phyloP scores from a whole-genome alignment of 2,329 filamentous ascomycete species.

The Trichoderma gracile region DNA sequence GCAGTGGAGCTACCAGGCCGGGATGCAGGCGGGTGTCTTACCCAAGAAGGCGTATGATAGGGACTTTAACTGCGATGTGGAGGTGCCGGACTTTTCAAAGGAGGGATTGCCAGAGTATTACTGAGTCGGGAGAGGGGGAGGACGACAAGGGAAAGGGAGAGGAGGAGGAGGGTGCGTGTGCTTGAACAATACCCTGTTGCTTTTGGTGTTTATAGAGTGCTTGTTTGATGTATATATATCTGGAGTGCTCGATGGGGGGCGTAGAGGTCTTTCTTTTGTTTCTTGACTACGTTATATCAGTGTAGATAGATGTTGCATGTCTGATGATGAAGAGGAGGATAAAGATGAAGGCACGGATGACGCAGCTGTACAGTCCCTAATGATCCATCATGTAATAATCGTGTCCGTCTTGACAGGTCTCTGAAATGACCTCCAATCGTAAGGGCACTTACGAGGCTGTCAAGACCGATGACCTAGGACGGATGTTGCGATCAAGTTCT shows the following conservation, averaged over 20 bases:
- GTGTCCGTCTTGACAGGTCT: no score
- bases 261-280: not conserved
- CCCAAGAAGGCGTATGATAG: constrained; percentile 72
- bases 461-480: no score
- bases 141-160: no score
- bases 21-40: constrained; percentile 74
- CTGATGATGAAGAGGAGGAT: not conserved
- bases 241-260: not conserved
- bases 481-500: no score
- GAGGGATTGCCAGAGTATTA: constrained; percentile 48
- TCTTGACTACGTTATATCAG: not conserved
- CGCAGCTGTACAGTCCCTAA: not conserved
- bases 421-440: no score
- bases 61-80: constrained; percentile 65
- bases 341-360: not conserved
- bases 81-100: constrained; percentile 55
- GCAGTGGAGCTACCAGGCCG: constrained; percentile 91
- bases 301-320: not conserved
- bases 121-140: not conserved
- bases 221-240: constrained; percentile 8
- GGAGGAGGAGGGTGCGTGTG: not conserved
- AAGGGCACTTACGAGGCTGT: no score
- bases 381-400: not conserved
- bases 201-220: constrained; percentile 15
- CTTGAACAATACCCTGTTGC: constrained; percentile 13